A percentile compares a stretch with the other conserved stretches of the same genome.
Conservation (phyloP, 345 rosid genomes). For the Citrus reticulata region DNA sequence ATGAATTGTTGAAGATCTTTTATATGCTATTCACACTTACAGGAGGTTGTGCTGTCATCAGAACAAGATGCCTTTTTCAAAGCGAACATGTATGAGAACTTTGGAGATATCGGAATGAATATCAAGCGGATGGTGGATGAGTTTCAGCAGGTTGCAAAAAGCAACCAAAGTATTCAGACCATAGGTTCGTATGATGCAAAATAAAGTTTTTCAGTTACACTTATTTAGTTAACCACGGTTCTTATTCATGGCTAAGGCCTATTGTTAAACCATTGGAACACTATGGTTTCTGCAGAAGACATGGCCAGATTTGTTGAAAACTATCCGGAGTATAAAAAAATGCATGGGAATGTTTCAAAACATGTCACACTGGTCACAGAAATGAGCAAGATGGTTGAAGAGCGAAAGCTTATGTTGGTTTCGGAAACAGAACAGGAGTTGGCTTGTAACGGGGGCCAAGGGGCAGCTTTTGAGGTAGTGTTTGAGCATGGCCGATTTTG, state of each 20-base stretch:
- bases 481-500: not conserved
- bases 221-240: not conserved
- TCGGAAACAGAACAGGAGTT: constrained; percentile 95
- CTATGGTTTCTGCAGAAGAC: constrained; percentile 67
- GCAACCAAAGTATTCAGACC: constrained; percentile 94
- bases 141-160: constrained; percentile 94
- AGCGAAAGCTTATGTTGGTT: constrained; percentile 86
- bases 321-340: constrained; percentile 91
- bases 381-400: constrained; percentile 94
- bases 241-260: not conserved
- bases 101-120: constrained; percentile 98
- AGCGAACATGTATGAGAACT: constrained; percentile 88
- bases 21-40: constrained; percentile 21
- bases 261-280: constrained; percentile 13
- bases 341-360: constrained; percentile 98
- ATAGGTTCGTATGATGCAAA: constrained; percentile 54
- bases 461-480: constrained; percentile 92
- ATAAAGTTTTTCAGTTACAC: not conserved
- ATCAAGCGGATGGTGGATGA: constrained; percentile 97
- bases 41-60: constrained; percentile 96
- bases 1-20: not conserved
- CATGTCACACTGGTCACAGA: constrained; percentile 97
- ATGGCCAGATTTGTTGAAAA: constrained; percentile 98
- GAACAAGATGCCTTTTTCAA: constrained; percentile 92
- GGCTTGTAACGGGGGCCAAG: constrained; percentile 99